Percentiles rank a stretch among this genome's conserved stretches.
These are phyloP conservation scores for Coniochaeta sp. DNA, from an alignment of 2,329 filamentous ascomycete genomes.

Conservation along the genomic window DNA sequence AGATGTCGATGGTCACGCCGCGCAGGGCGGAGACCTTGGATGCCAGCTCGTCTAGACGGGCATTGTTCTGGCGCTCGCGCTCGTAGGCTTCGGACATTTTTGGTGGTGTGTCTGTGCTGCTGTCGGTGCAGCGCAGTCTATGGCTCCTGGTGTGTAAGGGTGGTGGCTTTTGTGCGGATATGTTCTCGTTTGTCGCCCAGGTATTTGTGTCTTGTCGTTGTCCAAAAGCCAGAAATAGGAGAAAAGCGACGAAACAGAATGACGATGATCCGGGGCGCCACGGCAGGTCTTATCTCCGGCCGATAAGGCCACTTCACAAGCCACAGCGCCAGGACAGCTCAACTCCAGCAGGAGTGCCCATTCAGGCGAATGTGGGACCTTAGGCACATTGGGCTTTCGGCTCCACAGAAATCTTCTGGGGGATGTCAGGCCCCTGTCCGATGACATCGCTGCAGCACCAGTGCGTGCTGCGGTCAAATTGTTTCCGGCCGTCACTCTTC, in stretches of 20 bases:
- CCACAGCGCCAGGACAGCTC: neutral
- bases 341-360: no score
- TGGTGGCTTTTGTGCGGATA: neutral
- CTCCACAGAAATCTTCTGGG: neutral
- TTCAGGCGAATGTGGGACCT: no score
- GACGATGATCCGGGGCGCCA: neutral
- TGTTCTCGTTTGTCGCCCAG: neutral
- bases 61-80: conserved; percentile 86
- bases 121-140: neutral
- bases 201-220: neutral
- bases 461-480: neutral
- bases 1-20: conserved; percentile 93
- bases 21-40: conserved; percentile 87
- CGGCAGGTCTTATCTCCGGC: neutral
- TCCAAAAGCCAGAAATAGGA: neutral
- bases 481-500: no score
- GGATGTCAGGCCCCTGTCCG: neutral
- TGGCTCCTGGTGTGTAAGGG: neutral
- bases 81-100: conserved; percentile 72
- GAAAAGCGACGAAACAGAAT: neutral
- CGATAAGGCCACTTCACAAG: neutral
- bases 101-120: conserved; percentile 9
- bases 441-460: neutral
- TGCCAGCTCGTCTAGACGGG: conserved; percentile 83
- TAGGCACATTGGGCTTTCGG: neutral